Percentiles rank a stretch among this genome's conserved stretches.
Conservation (phyloP, 768 basidiomycete species). For the Artomyces pyxidatus region DNA sequence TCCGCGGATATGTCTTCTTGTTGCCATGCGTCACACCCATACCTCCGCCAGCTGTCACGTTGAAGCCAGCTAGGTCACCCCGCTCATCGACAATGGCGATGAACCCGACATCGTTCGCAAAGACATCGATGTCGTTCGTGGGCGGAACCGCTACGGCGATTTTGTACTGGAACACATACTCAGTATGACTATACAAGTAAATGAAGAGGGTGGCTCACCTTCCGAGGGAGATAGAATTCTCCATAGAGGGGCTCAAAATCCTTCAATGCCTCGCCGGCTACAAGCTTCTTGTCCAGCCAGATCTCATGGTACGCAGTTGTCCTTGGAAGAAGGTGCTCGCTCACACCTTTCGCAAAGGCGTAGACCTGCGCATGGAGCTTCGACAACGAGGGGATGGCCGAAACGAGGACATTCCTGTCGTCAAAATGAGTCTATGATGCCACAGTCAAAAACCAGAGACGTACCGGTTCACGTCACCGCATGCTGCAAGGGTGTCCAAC, state of each 20-base stretch:
- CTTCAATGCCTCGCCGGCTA: slow-evolving; percentile 88
- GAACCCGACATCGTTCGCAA: slow-evolving; percentile 93
- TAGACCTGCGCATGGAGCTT: slow-evolving; percentile 77
- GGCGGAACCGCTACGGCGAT: slow-evolving; percentile 94
- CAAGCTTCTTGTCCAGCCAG: slow-evolving; percentile 96
- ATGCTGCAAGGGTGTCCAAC: slow-evolving; percentile 94
- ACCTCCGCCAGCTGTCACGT: slow-evolving; percentile 89
- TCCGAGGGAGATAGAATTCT: slow-evolving; percentile 92
- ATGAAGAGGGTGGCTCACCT: slow-evolving; percentile 40
- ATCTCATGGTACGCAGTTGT: slow-evolving; percentile 98
- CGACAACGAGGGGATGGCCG: slow-evolving; percentile 87
- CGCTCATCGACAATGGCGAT: slow-evolving; percentile 80
- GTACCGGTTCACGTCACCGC: slow-evolving; percentile 94
- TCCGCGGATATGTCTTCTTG: slow-evolving; percentile 96
- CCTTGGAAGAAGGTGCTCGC: slow-evolving; percentile 78
- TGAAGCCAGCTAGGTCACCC: slow-evolving; percentile 84
- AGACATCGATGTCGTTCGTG: slow-evolving; percentile 93
- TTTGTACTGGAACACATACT: slow-evolving; percentile 65
- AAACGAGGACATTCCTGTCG: slow-evolving; percentile 79
- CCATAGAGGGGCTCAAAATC: slow-evolving; percentile 98
- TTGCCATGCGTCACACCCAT: slow-evolving; percentile 99
- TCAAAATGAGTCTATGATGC: slow-evolving; percentile 5
- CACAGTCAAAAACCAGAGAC: slow-evolving; percentile 13
- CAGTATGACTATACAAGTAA: slow-evolving; percentile 8
- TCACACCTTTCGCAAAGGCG: slow-evolving; percentile 76